Evolutionary conservation across 2,329 filamentous ascomycete genomes (phyloP).

Genomic region (Lachnellula occidentalis): DNA sequence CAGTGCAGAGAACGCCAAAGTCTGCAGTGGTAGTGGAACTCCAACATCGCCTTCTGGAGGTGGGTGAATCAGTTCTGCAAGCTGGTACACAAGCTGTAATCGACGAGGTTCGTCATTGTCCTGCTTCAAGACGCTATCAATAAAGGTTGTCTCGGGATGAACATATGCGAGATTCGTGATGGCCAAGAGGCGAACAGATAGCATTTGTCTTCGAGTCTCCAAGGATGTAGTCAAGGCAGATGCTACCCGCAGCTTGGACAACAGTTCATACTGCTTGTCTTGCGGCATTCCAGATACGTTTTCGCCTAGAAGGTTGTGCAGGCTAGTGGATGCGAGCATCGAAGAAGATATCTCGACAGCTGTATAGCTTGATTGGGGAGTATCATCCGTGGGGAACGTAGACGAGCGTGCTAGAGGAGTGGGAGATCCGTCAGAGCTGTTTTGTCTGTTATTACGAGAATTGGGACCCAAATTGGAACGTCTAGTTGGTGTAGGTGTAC

Average conservation of each 20-base stretch:
- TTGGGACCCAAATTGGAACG: conserved; percentile 30
- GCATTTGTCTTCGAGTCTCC: conserved; percentile 65
- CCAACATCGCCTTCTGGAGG: conserved; percentile 61
- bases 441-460: conserved; percentile 27
- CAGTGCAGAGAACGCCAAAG: conserved; percentile 72
- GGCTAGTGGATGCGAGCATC: conserved; percentile 45
- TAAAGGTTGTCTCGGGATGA: conserved; percentile 73
- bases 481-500: conserved; percentile 29
- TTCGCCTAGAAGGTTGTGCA: conserved; percentile 52
- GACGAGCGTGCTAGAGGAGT: conserved; percentile 23
- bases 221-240: conserved; percentile 66
- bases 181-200: conserved; percentile 77
- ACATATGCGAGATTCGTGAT: conserved; percentile 91
- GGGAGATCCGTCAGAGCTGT: conserved; percentile 34
- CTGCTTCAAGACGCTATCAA: conserved; percentile 78
- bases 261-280: conserved; percentile 72
- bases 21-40: conserved; percentile 73
- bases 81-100: conserved; percentile 84
- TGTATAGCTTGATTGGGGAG: conserved; percentile 23
- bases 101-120: conserved; percentile 86
- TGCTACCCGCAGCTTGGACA: conserved; percentile 78
- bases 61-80: conserved; percentile 86
- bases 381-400: conserved; percentile 23
- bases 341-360: conserved; percentile 47
- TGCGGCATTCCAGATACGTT: conserved; percentile 62